Base-by-base conservation (phyloP, 345 rosid genomes). In the Trapa bicornis region DNA sequence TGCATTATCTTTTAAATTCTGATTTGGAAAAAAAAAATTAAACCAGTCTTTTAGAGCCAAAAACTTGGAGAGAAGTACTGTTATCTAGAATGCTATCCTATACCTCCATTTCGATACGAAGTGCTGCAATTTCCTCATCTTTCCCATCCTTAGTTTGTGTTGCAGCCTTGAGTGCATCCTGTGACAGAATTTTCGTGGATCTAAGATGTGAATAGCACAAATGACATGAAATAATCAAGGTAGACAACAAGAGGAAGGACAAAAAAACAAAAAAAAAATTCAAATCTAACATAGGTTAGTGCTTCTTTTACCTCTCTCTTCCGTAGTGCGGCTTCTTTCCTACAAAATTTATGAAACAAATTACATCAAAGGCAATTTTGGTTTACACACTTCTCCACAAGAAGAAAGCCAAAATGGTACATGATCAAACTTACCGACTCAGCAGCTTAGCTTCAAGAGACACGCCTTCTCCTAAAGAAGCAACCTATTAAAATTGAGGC, bases 381-480 rank as follows among this genome's bases (percentile, higher is more conserved):
- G 57, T 22, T 22, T 45, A 22, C 22, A 39, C 16, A 29, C 32
- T 4, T 17, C 47, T 38, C 16, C 33, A 29, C 33, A 61, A 58
- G 29, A 45, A 2, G 60, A 17, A n/a, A 17, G 29, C 42, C n/a
- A 67, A 61, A 16, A 69, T 37, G 54, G 6, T 6, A 65, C 12
- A 67, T 47, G 68, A 73, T 8, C 48, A 70, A 45, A 73, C 74
- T 73, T 70, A 87, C 98, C 98, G 85, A 84, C 84, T 91, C 81
- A 94, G 75, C 77, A 89, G 70, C 82, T 91, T 91, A 56, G 97
- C 96, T 84, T 91, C 99, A 64, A 94, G 78, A 64, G 99, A 94
- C 56, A 86, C 89, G 77, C 99, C 97, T 75, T 91, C 99, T 69
- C 99, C 99, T 75, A 95, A 86, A 54, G 92, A 79, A 61, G 97